Base-by-base conservation (phyloP, 257 asterid genomes). In the Scutellaria baicalensis region DNA sequence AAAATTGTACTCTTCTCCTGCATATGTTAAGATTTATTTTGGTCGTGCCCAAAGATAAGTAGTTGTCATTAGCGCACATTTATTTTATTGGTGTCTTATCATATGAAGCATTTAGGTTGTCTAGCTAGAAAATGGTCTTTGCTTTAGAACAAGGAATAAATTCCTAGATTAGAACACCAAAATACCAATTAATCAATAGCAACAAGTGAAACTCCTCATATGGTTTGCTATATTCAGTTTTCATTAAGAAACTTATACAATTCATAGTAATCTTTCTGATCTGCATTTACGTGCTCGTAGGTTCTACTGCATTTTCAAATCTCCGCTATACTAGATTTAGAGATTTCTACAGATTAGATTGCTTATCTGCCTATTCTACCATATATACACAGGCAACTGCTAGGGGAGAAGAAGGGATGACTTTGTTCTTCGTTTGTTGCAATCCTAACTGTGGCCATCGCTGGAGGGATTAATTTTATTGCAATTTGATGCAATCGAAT, bases 321-420 rank as follows among this genome's bases (percentile, higher is more conserved):
- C 11, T 36, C 17, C 17, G 1, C 31, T 59, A 14, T 36, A 38
- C 43, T 9, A 60, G 13, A 60, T 40, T n/a, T 40, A 60, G 18
- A 60, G 38, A 10, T 1, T 17, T 10, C 45, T 58, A n/a, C 45
- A 12, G n/a, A 9, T 39, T 23, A 8, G 16, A 39, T 10, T 39
- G 20, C 31, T 56, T 13, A 57, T 57, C 43, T 13, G 38, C 16
- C 17, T 49, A 27, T 35, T 64, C 58, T 50, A 36, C 54, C 47
- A 36, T 47, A 14, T 31, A 56, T n/a, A 43, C 73, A 77, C 93
- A 93, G 98, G 98, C 97, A 23, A 90, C 95, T 82, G 89, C 95
- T 57, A 77, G 93, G 72, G 97, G 97, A 50, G 98, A 93, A 84
- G 97, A 93, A 83, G 98, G 98, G 16, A 90, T 90, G 98, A 84